phyloP scores from a whole-genome alignment of 306 rosid species.

The Benincasa hispida region DNA sequence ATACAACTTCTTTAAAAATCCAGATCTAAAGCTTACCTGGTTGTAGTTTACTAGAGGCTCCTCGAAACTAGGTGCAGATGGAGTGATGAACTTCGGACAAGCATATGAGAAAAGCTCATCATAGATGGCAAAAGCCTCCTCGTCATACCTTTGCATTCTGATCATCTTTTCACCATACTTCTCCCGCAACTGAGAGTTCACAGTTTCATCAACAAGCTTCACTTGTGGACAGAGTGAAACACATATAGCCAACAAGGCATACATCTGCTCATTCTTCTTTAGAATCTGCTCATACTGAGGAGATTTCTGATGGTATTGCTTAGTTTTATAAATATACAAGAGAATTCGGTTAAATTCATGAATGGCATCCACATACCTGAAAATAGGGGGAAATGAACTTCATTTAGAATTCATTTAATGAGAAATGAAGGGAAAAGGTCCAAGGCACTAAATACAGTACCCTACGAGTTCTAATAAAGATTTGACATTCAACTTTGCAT shows the following conservation, averaged over 20 bases:
- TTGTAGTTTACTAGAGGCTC: slow-evolving; percentile 90
- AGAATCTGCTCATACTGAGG: slow-evolving; percentile 94
- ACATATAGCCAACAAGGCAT: slow-evolving; percentile 85
- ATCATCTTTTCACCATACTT: slow-evolving; percentile 95
- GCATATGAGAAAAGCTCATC: slow-evolving; percentile 98
- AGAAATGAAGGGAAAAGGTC: not conserved
- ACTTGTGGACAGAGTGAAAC: slow-evolving; percentile 92
- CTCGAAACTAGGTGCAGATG: slow-evolving; percentile 93
- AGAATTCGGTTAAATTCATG: slow-evolving; percentile 88
- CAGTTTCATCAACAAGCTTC: slow-evolving; percentile 83
- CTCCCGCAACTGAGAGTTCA: slow-evolving; percentile 79
- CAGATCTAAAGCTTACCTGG: slow-evolving; percentile 39
- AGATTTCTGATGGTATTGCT: slow-evolving; percentile 79
- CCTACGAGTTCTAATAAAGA: not conserved
- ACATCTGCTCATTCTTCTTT: slow-evolving; percentile 97
- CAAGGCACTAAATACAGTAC: not conserved
- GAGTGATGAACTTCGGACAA: slow-evolving; percentile 94
- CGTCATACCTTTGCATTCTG: slow-evolving; percentile 88
- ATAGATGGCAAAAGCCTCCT: slow-evolving; percentile 87
- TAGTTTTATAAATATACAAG: slow-evolving; percentile 57
- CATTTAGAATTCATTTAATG: not conserved
- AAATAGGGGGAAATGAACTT: not conserved
- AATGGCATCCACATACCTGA: slow-evolving; percentile 86
- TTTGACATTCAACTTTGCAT: not conserved
- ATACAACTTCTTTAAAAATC: not conserved